Base-by-base conservation (phyloP, 129 eudicot species). In the Arctium lappa region DNA sequence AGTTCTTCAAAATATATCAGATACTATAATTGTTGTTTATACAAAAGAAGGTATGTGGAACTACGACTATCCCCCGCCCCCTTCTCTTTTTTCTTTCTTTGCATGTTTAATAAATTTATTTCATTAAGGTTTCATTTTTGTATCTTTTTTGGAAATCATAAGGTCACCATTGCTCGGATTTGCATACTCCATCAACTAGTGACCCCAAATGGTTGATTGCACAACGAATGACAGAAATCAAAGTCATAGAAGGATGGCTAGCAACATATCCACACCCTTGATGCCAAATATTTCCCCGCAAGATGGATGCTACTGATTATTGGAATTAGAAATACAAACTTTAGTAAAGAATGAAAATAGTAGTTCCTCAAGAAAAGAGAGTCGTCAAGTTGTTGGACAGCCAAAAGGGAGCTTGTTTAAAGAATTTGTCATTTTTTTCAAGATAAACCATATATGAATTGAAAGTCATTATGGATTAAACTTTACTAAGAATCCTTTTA, bases 191-290 rank as follows among this genome's bases (percentile, higher is more conserved):
- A 27, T 16, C 53, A 62, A 0, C 10, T 15, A 78, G 73, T 63
- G 81, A 78, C 31, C 81, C 81, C 0, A 18, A 53, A 7, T 78
- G 81, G 81, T n/a, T 78, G 81, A 72, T 34, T 12, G 37, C 72
- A 60, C 72, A 30, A 46, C 72, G 81, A 33, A 29, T 31, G 32
- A 53, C 53, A 62, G 81, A 78, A 30, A 78, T 56, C 22, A 62
- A 56, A 62, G 40, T 78, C 73, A 34, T 78, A 56, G 56, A 62
- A 63, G 81, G 34, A 78, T 78, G 81, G 81, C 18, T 78, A 31
- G 33, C 33, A 10, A 32, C 4, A 5, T 78, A 62, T 36, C 37
- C 18, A 50, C 22, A 50, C 18, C 63, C 63, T 50, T 50, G 63
- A 50, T 50, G 63, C 6, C 63, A 50, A 12, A 13, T 50, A 50